phyloP scores from a whole-genome alignment of 1,284 basidiomycete genomes.

The Farysia itapuensis region DNA sequence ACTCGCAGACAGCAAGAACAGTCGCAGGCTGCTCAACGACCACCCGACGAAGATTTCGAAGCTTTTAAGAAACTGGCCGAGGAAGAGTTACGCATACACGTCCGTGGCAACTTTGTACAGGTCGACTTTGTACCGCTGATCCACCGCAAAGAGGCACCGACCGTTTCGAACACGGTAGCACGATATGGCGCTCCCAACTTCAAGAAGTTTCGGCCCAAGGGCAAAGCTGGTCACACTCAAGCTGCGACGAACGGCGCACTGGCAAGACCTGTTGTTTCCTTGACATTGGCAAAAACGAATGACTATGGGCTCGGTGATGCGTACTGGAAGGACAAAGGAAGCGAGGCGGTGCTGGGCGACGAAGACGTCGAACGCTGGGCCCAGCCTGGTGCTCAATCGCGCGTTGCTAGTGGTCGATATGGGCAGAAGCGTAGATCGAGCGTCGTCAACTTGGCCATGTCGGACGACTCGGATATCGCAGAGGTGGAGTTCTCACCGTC shows the following conservation, averaged over 20 bases:
- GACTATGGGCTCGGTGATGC: conserved; percentile 4
- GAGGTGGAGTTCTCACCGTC: no score
- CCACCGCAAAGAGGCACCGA: background rate
- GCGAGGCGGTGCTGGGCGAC: no score
- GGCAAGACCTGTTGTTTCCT: background rate
- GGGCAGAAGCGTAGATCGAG: background rate
- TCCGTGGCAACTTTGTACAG: conserved; percentile 50
- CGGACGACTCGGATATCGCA: conserved; percentile 1
- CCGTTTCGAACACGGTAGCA: background rate
- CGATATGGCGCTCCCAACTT: conserved; percentile 32
- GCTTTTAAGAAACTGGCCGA: conserved; percentile 41
- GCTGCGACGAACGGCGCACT: no score
- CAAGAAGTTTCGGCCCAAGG: conserved; percentile 31
- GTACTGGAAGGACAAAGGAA: conserved; percentile 4
- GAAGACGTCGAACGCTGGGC: no score
- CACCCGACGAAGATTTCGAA: conserved; percentile 35
- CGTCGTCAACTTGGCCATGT: conserved; percentile 1
- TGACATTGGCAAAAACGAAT: background rate
- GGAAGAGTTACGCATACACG: conserved; percentile 35
- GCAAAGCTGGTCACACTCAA: background rate
- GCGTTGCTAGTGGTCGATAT: no score
- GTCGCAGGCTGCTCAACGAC: background rate
- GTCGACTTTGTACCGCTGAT: conserved; percentile 53
- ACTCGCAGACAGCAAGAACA: background rate
- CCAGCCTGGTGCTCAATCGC: no score